phyloP scores from a whole-genome alignment of 225 moss, liverwort and hornwort genomes.

The Bryoerythrophyllum caledonicum region DNA sequence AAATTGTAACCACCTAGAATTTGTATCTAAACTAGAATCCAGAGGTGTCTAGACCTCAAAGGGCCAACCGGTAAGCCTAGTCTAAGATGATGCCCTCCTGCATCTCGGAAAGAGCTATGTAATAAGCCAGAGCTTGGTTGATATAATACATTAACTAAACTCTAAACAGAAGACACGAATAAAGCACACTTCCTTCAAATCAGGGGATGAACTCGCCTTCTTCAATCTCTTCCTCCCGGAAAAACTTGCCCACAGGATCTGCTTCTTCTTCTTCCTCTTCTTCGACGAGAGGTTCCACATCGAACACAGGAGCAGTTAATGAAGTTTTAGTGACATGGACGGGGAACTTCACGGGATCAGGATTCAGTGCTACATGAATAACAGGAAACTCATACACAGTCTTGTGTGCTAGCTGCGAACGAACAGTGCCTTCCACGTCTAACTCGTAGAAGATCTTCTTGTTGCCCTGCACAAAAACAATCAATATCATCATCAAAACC shows the following conservation, averaged over 20 bases:
- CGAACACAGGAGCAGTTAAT: slow-evolving; percentile 16
- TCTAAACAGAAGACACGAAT: background rate
- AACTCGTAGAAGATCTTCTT: slow-evolving; percentile 63
- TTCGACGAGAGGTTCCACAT: slow-evolving; percentile 33
- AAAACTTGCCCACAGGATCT: slow-evolving; percentile 40
- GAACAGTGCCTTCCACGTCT: slow-evolving; percentile 44
- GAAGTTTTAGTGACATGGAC: slow-evolving; percentile 23
- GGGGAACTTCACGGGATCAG: slow-evolving; percentile 48
- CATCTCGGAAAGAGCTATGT: slow-evolving; percentile 4
- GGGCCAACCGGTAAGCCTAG: background rate
- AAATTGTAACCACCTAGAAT: background rate
- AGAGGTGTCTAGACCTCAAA: background rate
- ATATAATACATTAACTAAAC: slow-evolving; percentile 20
- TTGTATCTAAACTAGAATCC: background rate
- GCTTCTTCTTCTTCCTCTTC: slow-evolving; percentile 43
- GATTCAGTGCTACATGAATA: slow-evolving; percentile 60
- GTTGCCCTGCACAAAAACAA: slow-evolving; percentile 53
- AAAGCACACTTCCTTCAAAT: background rate
- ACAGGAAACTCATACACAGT: slow-evolving; percentile 78
- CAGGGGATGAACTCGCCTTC: slow-evolving; percentile 79
- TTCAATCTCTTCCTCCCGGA: slow-evolving; percentile 79
- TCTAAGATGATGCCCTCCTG: slow-evolving; percentile 4
- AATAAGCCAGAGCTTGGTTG: slow-evolving; percentile 1
- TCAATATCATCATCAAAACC: background rate
- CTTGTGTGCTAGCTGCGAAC: slow-evolving; percentile 76